These are phyloP conservation scores for Dictyostelium capitatum DNA, from an alignment of 78 protist genomes.

Conservation along the genomic window DNA sequence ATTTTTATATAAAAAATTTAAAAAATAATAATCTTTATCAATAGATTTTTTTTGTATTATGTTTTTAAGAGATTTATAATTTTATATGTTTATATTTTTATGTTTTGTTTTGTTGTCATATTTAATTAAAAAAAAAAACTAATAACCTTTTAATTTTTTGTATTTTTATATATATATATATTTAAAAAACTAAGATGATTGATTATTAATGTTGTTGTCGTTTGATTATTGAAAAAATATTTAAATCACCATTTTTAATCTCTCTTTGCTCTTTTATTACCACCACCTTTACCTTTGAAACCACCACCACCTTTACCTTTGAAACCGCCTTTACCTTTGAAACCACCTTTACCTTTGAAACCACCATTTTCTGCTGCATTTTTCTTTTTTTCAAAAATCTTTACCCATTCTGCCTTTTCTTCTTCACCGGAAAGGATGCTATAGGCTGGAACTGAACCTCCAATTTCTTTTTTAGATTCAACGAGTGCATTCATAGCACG, in stretches of 20 bases:
- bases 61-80: too few species aligned
- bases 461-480: constrained; percentile 49
- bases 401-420: constrained; percentile 52
- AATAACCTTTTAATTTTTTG: too few species aligned
- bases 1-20: too few species aligned
- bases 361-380: background rate
- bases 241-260: background rate
- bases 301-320: constrained; percentile 18
- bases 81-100: too few species aligned
- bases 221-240: too few species aligned
- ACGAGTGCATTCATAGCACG: constrained; percentile 21
- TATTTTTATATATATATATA: background rate
- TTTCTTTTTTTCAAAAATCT: background rate
- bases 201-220: too few species aligned
- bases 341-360: background rate
- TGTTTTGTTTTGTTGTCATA: too few species aligned
- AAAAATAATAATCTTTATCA: too few species aligned
- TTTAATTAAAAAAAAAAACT: too few species aligned
- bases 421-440: constrained; percentile 46
- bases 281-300: constrained; percentile 1
- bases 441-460: constrained; percentile 43
- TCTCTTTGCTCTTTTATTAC: constrained; percentile 5
- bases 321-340: constrained; percentile 12
- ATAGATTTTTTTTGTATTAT: too few species aligned
- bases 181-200: too few species aligned